These are phyloP conservation scores for Lepraria neglecta DNA, from an alignment of 495 filamentous ascomycete species.

Conservation along the genomic window DNA sequence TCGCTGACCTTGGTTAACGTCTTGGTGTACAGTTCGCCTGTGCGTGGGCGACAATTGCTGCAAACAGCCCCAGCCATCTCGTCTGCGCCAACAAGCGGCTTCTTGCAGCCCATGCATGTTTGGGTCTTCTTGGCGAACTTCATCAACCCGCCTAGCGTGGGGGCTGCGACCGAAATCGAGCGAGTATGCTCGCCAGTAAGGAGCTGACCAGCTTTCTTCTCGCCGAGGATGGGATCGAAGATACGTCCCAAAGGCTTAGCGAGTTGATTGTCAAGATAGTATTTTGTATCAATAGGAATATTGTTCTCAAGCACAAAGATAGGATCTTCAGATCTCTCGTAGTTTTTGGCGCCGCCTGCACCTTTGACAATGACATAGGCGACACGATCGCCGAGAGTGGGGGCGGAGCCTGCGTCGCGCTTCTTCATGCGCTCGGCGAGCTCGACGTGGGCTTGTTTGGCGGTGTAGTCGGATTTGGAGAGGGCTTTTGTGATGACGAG, in stretches of 20 bases:
- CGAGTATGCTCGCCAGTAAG: slow-evolving; percentile 89
- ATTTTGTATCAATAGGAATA: slow-evolving; percentile 94
- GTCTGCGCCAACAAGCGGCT: slow-evolving; percentile 71
- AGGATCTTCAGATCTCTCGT: slow-evolving; percentile 92
- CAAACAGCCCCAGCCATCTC: slow-evolving; percentile 86
- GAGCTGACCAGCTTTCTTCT: slow-evolving; percentile 77
- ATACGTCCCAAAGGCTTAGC: slow-evolving; percentile 90
- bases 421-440: slow-evolving; percentile 93
- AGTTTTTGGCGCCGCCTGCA: slow-evolving; percentile 78
- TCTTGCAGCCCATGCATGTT: slow-evolving; percentile 99
- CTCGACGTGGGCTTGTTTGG: slow-evolving; percentile 92
- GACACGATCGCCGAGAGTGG: slow-evolving; percentile 90
- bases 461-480: slow-evolving; percentile 72
- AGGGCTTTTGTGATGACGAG: slow-evolving; percentile 98
- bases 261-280: slow-evolving; percentile 98
- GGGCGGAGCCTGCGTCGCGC: slow-evolving; percentile 89
- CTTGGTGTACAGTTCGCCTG: slow-evolving; percentile 91
- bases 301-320: slow-evolving; percentile 97
- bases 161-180: slow-evolving; percentile 81
- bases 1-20: slow-evolving; percentile 80
- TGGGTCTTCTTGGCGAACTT: slow-evolving; percentile 95
- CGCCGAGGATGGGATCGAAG: slow-evolving; percentile 94
- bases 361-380: slow-evolving; percentile 98
- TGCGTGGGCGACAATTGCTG: slow-evolving; percentile 69
- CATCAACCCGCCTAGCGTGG: slow-evolving; percentile 88